A percentile compares a stretch with the other conserved stretches of the same genome.
Evolutionary conservation across 257 asterid species (phyloP).

Genomic region (Mentha longifolia): DNA sequence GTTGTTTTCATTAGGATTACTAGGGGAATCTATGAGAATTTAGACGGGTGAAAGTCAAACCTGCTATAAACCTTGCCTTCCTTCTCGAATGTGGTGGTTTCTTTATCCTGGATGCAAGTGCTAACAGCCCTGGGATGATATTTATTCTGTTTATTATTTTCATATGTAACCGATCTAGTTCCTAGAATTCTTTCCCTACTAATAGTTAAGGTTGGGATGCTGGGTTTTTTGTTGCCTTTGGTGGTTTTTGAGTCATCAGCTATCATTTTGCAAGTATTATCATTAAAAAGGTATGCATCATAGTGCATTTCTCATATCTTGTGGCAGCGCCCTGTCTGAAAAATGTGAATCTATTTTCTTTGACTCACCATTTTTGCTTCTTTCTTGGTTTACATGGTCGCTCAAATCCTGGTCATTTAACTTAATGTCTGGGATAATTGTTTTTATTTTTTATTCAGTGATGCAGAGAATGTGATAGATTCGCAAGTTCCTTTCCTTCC

Average conservation of each 20-base stretch:
- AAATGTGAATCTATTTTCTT: not conserved
- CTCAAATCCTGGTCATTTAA: slow-evolving; percentile 1
- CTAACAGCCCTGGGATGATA: not conserved
- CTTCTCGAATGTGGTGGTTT: slow-evolving; percentile 22
- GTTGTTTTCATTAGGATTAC: slow-evolving; percentile 20
- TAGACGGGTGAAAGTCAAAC: not conserved
- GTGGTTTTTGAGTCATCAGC: slow-evolving; percentile 20
- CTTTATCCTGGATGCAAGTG: slow-evolving; percentile 15
- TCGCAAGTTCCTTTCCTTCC: slow-evolving; percentile 84
- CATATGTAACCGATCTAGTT: not conserved
- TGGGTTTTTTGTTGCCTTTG: too few species aligned
- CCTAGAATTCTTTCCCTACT: slow-evolving; percentile 9
- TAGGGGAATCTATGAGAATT: slow-evolving; percentile 1
- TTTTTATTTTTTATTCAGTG: slow-evolving; percentile 56
- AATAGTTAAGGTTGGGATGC: slow-evolving; percentile 17
- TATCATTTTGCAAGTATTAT: slow-evolving; percentile 6
- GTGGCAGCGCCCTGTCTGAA: slow-evolving; percentile 5
- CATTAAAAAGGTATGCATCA: slow-evolving; percentile 1
- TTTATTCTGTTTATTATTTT: not conserved
- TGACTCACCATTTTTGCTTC: slow-evolving; percentile 22
- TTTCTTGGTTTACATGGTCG: slow-evolving; percentile 18
- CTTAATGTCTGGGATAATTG: not conserved
- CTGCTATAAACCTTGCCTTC: slow-evolving; percentile 16
- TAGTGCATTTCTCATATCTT: slow-evolving; percentile 32
- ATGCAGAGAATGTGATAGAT: slow-evolving; percentile 67